Base-by-base conservation (phyloP, 1,139 yeast genomes). In the Casaregolazyma suthepensis region DNA sequence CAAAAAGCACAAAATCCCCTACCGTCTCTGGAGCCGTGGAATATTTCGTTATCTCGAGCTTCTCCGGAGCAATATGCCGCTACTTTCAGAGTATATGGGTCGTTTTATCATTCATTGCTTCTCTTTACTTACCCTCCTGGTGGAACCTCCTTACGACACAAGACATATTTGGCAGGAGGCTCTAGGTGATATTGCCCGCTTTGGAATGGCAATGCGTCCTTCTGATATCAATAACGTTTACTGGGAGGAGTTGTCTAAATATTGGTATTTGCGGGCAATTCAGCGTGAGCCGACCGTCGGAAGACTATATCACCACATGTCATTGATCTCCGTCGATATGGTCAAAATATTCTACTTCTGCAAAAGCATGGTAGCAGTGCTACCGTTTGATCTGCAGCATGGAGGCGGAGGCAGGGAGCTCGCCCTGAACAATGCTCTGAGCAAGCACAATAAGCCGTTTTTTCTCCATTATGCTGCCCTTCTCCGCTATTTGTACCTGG, bases 91-190 rank as follows among this genome's bases (percentile, higher is more conserved):
- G 13, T 55, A 61, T 38, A 59, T 67, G 20, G 59, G 61, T 13
- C 55, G 59, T 40, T 68, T 68, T 52, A 59, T 66, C 5, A 59
- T 58, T 18, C 61, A 60, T 52, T 62, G 68, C 45, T 66, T 66
- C 56, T 54, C 56, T 15, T 50, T 66, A 35, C 55, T 68, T 45
- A 55, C 66, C 29, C 61, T 69, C 56, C 56, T 67, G 40, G 64
- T 61, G 1, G 71, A 67, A 47, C 63, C 64, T n/a, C 67, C 65
- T 10, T 65, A 65, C 48, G 66, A 61, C 18, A 58, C 66, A 5
- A 54, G 65, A 10, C 64, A 61, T 43, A 64, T 66, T 54, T 68
- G 71, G 71, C 59, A 66, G 40, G 72, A 68, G 53, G 67, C 65
- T 3, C 52, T 68, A 29, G 72, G 72, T 3, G 72, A 68, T 46